Conservation (phyloP, 805 yeast species). For the Aciculoconidium aculeatum region DNA sequence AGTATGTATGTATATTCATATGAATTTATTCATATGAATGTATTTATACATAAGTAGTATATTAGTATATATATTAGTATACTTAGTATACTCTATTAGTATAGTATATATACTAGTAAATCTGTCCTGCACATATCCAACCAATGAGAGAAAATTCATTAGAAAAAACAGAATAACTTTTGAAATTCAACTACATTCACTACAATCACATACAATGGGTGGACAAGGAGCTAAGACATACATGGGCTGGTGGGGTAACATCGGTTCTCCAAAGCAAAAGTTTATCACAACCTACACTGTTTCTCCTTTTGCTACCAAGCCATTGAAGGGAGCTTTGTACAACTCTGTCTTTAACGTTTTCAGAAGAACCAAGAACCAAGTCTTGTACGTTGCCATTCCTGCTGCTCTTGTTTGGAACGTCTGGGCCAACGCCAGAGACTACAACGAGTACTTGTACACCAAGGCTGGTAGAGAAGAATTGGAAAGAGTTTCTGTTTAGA, state of each 20-base stretch:
- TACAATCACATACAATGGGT: constrained; percentile 42
- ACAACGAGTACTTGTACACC: constrained; percentile 91
- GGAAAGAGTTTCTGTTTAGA: constrained; percentile 51
- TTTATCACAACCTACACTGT: constrained; percentile 83
- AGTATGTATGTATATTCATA: no score
- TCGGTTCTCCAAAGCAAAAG: constrained; percentile 85
- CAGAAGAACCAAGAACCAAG: constrained; percentile 90
- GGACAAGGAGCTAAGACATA: constrained; percentile 68
- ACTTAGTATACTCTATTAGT: no score
- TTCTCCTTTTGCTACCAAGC: constrained; percentile 90
- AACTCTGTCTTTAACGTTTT: constrained; percentile 85
- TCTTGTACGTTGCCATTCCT: constrained; percentile 72
- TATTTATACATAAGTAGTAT: no score
- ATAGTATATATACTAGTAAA: no score
- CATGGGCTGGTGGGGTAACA: constrained; percentile 97
- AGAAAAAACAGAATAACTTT: constrained; percentile 4
- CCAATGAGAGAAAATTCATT: constrained; percentile 10
- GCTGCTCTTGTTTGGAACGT: constrained; percentile 75
- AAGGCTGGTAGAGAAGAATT: constrained; percentile 97
- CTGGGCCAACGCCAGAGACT: constrained; percentile 84
- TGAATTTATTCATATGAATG: no score
- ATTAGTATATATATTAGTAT: no score
- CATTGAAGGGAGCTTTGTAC: constrained; percentile 81
- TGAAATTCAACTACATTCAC: constrained; percentile 3
- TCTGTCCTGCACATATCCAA: constrained; percentile 8